Evolutionary conservation across 108 stramenopile genomes (phyloP), one percentile per base, ranked within the genome.

Genomic region (Cyclostephanos invisitatus): DNA sequence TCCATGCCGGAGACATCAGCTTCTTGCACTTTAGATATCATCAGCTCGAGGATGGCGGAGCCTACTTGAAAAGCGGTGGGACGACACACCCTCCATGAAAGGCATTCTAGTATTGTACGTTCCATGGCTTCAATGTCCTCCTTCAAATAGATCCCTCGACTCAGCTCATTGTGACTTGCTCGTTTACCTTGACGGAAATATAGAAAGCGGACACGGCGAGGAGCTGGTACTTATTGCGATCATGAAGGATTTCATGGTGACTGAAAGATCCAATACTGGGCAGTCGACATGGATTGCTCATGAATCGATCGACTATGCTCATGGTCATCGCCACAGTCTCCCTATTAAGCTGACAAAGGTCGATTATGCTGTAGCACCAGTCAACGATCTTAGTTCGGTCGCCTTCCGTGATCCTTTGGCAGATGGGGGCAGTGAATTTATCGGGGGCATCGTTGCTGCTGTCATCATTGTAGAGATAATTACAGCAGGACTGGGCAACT

Each of bases 121-220:
- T 91, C 91, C 84, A 86, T 86, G 15, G 50, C 72, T 44, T 83
- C 84, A 29, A 91, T 83, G 3, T 91, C 80, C 18, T 74, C 36
- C 15, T 57, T 59, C 0, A 69, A 70, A 72, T 85, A 83, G n/a
- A 46, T 57, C 17, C 88, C 86, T 22, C 75, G 83, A 49, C 80
- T 78, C n/a, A 87, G n/a, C 77, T 67, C 18, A 92, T 56, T 17
- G 82, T 89, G 47, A 80, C 53, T 4, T 61, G 74, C 69, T 83
- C 84, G 54, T 87, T 76, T 21, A 84, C 72, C 64, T 89, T 89
- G 40, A 85, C 70, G 28, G 89, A 69, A 12, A 75, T 67, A 67
- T 86, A 89, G 11, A 89, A 57, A 17, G 72, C 72, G 15, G 85
- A 47, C 62, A 89, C 58, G 62, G 82, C 63, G 28, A 83, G 86